These are phyloP conservation scores for Syzygium syzygioides DNA, from an alignment of 441 rosid species.

Conservation along the genomic window DNA sequence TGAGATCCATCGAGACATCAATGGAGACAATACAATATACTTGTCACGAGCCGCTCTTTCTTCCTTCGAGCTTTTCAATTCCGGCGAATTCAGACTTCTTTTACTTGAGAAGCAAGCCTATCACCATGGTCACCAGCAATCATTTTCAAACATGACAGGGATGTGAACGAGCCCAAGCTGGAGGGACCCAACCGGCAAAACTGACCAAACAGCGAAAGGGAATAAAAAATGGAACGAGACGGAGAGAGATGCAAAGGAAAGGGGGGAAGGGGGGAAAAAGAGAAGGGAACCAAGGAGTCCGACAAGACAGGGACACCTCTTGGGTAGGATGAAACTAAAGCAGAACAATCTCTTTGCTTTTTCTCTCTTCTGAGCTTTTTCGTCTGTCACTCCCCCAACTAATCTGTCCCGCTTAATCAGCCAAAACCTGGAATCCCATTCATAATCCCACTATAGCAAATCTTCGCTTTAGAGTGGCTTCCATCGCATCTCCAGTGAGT, in stretches of 20 bases:
- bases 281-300: not conserved
- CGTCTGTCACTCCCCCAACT: not conserved
- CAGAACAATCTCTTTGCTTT: not conserved
- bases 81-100: not conserved
- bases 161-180: not conserved
- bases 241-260: not conserved
- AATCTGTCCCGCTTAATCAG: not conserved
- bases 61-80: not conserved
- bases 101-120: not conserved
- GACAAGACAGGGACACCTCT: not conserved
- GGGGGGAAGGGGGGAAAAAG: not conserved
- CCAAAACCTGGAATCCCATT: not conserved
- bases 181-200: not conserved
- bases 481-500: not conserved
- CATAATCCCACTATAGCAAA: not conserved
- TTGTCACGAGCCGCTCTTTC: accelerated
- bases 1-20: not conserved
- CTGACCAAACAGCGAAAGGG: not conserved
- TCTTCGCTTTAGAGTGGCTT: not conserved
- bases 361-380: not conserved
- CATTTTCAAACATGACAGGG: not conserved
- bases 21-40: accelerated
- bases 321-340: not conserved
- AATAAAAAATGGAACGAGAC: not conserved
- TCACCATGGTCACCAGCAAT: not conserved